These are phyloP conservation scores for Cornus controversa DNA, from an alignment of 148 eudicot genomes.

Conservation along the genomic window DNA sequence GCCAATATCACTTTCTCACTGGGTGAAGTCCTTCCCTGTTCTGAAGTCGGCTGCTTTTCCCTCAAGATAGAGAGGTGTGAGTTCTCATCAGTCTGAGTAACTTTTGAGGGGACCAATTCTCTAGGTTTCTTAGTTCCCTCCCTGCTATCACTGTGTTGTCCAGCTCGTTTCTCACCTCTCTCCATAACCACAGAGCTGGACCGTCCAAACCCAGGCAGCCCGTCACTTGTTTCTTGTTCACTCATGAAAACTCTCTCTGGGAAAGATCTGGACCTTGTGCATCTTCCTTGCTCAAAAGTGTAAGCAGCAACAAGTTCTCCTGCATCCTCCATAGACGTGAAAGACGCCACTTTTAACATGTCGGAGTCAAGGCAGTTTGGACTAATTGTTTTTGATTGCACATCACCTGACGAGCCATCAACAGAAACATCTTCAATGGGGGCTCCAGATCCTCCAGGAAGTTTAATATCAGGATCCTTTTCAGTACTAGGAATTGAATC, in stretches of 20 bases:
- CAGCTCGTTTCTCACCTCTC: conserved; percentile 69
- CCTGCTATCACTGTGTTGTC: conserved; percentile 32
- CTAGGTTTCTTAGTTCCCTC: conserved; percentile 60
- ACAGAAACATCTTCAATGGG: conserved; percentile 26
- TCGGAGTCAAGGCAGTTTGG: conserved; percentile 31
- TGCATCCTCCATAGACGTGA: conserved; percentile 23
- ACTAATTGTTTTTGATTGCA: conserved; percentile 25
- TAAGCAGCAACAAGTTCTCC: conserved; percentile 16
- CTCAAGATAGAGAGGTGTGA: conserved; percentile 32
- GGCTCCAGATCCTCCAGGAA: conserved; percentile 26
- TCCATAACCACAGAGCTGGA: conserved; percentile 40
- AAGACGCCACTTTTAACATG: conserved; percentile 16
- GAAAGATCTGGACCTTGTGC: conserved; percentile 30
- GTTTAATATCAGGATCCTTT: conserved; percentile 18
- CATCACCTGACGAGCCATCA: conserved; percentile 32
- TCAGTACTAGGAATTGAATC: conserved; percentile 29
- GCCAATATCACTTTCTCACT: conserved; percentile 21
- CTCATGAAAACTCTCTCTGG: conserved; percentile 31
- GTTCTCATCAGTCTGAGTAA: conserved; percentile 37
- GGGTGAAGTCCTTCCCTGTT: conserved; percentile 29
- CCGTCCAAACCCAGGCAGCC: conserved; percentile 33
- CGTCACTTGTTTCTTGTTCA: conserved; percentile 46
- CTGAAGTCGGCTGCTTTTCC: conserved; percentile 27
- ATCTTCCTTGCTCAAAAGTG: conserved; percentile 23
- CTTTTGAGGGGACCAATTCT: conserved; percentile 49